Evolutionary conservation across 1,139 yeast genomes (phyloP).

Genomic region (Petasospora fabianii): DNA sequence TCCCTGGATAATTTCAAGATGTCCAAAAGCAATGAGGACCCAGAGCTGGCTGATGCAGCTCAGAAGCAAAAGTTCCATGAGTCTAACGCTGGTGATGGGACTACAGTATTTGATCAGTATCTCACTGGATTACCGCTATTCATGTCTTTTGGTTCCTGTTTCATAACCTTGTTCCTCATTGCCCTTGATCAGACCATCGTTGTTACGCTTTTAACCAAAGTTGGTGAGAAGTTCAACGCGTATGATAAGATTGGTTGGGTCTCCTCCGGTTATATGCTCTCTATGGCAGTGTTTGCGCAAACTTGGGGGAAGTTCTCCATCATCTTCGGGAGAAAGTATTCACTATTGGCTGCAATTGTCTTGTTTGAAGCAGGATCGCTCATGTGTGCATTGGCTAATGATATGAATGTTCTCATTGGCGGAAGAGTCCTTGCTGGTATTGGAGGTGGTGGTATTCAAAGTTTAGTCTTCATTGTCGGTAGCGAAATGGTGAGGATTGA

Average conservation of each 20-base stretch:
- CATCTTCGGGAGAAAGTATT: slow-evolving; percentile 56
- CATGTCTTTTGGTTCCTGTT: slow-evolving; percentile 43
- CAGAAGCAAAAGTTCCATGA: slow-evolving; percentile 16
- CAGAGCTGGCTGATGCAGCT: no score
- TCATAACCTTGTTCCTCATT: slow-evolving; percentile 49
- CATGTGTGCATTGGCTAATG: slow-evolving; percentile 51
- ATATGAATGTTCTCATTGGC: slow-evolving; percentile 60
- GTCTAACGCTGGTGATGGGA: slow-evolving; percentile 56
- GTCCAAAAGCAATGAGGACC: no score
- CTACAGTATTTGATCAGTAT: slow-evolving; percentile 47
- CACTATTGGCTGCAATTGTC: slow-evolving; percentile 45
- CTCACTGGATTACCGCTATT: slow-evolving; percentile 40
- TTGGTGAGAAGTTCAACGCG: slow-evolving; percentile 50
- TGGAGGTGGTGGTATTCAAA: slow-evolving; percentile 69
- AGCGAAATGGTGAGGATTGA: slow-evolving; percentile 59
- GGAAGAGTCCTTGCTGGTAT: slow-evolving; percentile 69
- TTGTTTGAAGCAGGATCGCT: slow-evolving; percentile 63
- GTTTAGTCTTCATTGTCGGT: slow-evolving; percentile 54
- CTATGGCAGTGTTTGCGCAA: slow-evolving; percentile 55
- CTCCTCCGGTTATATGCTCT: slow-evolving; percentile 54
- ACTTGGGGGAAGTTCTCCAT: slow-evolving; percentile 61
- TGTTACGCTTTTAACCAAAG: slow-evolving; percentile 51
- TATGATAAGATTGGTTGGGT: slow-evolving; percentile 63
- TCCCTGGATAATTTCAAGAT: no score
- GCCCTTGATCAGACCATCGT: slow-evolving; percentile 71